These are phyloP conservation scores for Ogataea dorogensis DNA, from an alignment of 805 yeast species.

Conservation along the genomic window DNA sequence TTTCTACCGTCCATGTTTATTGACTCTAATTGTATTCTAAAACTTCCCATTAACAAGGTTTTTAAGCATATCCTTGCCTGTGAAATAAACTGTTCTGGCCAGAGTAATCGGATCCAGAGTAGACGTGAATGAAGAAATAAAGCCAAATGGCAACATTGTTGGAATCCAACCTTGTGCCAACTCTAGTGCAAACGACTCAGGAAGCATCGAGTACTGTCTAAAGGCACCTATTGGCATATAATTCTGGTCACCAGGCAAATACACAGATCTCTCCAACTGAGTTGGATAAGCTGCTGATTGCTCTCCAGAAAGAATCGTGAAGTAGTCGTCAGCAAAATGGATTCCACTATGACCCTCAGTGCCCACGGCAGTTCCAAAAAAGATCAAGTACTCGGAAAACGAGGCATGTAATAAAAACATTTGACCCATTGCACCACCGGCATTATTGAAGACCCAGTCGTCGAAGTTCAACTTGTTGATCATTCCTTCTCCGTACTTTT, in stretches of 20 bases:
- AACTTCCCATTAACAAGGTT: constrained; percentile 72
- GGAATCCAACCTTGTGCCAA: constrained; percentile 99
- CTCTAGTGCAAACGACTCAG: constrained; percentile 84
- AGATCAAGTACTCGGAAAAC: constrained; percentile 84
- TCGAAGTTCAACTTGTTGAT: constrained; percentile 71
- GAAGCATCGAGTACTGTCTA: constrained; percentile 85
- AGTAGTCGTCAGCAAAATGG: constrained; percentile 96
- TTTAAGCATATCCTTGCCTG: constrained; percentile 74
- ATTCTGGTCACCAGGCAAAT: constrained; percentile 84
- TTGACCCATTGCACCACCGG: constrained; percentile 98
- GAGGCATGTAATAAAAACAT: constrained; percentile 97
- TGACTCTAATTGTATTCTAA: too few species aligned
- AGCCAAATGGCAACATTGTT: constrained; percentile 95
- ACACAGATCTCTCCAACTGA: constrained; percentile 64
- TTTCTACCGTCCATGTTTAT: too few species aligned
- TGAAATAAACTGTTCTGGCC: constrained; percentile 63
- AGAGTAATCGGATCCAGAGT: constrained; percentile 78
- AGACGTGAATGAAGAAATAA: constrained; percentile 72
- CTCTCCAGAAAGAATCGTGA: constrained; percentile 81
- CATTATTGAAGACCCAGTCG: constrained; percentile 96
- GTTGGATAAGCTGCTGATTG: constrained; percentile 72
- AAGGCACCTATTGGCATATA: constrained; percentile 68
- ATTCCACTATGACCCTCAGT: constrained; percentile 96
- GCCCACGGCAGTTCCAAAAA: constrained; percentile 91
- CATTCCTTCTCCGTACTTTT: constrained; percentile 61